Base-by-base conservation (phyloP, 2,329 filamentous ascomycete species). In the Fusarium anthophilum region DNA sequence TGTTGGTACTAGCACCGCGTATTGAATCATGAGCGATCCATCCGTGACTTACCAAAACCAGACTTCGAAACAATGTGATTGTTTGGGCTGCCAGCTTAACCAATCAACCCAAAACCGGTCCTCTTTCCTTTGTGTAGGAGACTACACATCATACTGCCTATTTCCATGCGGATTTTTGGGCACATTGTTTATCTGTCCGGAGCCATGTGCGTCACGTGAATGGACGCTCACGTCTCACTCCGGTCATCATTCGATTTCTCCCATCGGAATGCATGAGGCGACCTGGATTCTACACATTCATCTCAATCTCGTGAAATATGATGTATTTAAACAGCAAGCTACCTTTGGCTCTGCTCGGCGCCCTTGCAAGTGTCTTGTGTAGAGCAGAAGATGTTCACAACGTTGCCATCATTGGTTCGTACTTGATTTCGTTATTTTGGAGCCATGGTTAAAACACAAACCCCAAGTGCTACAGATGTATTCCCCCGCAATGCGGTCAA, bases 341-440 rank as follows among this genome's bases (percentile, higher is more conserved):
- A n/a, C 54, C 41, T 26, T 53, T 79, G n/a, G 70, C 75, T 24
- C 66, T 76, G 26, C 61, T 79, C 17, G 72, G 66, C 43, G 55
- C 68, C 24, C 55, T 76, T n/a, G 69, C 70, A 39, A 61, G 51
- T 51, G 66, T 55, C 37, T 57, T 73, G 18, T 63, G 47, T 45
- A 53, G 35, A 32, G 53, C 62, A 37, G 44, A 64, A 18, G 63
- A 78, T 47, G 75, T 80, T 26, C 80, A 78, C 66, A 83, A 82
- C 61, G 77, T 83, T 53, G 82, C 82, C 35, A 81, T 83, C 24
- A 82, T 83, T 44, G 82, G 82, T 83, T 62, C 68, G 81, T 80
- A 56, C 37, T 37, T 63, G 30, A 39, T 28, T 39, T 62, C 32
- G 35, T 26, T 37, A 45, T 26, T 44, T 17, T 28, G 15, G 37